Base-by-base conservation (phyloP, 768 basidiomycete species). In the Tricholoma sp. region DNA sequence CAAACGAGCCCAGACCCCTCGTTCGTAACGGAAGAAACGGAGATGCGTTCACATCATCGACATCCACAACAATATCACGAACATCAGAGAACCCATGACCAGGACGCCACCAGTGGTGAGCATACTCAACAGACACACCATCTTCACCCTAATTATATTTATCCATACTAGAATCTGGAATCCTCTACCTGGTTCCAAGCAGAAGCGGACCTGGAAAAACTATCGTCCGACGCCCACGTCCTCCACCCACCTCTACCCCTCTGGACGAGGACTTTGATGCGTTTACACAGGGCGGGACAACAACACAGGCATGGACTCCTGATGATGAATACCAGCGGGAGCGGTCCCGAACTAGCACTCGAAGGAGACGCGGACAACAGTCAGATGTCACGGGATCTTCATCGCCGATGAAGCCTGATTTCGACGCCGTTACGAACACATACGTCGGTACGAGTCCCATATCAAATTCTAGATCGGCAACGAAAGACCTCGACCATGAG, bases 181-280 rank as follows among this genome's bases (percentile, higher is more conserved):
- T 69, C 10, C 72, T 70, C 57, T 76, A 77, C 57, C 68, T 76
- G 50, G 72, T 77, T 17, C 67, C 75, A n/a, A 70, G 74, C 56
- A 71, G 65, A 57, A 62, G 71, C 32, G 74, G 72, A 17, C 65
- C 63, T 1, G 72, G 70, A 33, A 75, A 75, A 58, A 68, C 66
- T 3, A 63, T 72, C 54, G 64, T 75, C 17, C 70, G 69, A 50
- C 72, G 75, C 24, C 74, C 71, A 24, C 71, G 67, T 33, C 68
- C 74, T 13, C 72, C 77, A 0, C 70, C 70, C 6, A 72, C 74
- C 28, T 74, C 72, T n/a, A 59, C 70, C 18, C 72, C 75, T 11
- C 67, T 74, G 32, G 68, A 71, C 36, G 75, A 77, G 50, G 70
- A 76, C 55, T 76, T 76, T 51, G 76, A 78, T 59, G 74, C 70